A percentile compares a stretch with the other conserved stretches of the same genome.
Evolutionary conservation across 2,329 filamentous ascomycete genomes (phyloP).

Genomic region (Xylaria sp.): DNA sequence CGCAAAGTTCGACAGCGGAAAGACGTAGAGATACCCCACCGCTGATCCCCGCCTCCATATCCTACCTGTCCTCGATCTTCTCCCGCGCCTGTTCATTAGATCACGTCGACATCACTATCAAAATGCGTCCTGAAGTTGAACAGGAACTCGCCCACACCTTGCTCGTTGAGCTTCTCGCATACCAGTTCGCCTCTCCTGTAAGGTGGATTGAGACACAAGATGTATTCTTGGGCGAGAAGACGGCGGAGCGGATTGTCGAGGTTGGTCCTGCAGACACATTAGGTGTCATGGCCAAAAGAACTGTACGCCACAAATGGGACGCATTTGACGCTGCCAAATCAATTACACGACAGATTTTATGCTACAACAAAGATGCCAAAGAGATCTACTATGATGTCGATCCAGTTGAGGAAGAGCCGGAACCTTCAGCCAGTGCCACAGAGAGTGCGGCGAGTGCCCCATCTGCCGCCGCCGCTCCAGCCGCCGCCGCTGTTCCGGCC

Average conservation of each 20-base stretch:
- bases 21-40: conserved; percentile 14
- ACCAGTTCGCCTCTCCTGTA: conserved; percentile 98
- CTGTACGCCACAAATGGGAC: conserved; percentile 96
- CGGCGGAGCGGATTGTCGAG: conserved; percentile 96
- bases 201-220: conserved; percentile 99
- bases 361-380: conserved; percentile 99
- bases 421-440: conserved; percentile 64
- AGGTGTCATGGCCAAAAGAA: conserved; percentile 96
- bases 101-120: conserved; percentile 52
- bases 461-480: conserved; percentile 62
- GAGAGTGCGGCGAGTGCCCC: conserved; percentile 55
- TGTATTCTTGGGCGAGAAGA: conserved; percentile 97
- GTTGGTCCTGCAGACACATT: conserved; percentile 97
- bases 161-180: conserved; percentile 97
- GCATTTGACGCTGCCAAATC: conserved; percentile 97
- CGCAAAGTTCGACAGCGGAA: neutral
- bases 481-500: conserved; percentile 63
- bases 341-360: conserved; percentile 95
- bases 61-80: neutral
- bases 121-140: conserved; percentile 98
- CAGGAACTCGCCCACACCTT: conserved; percentile 98
- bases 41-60: neutral
- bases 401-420: conserved; percentile 89
- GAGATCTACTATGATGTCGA: conserved; percentile 99
- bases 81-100: conserved; percentile 1